Evolutionary conservation across 2,329 filamentous ascomycete species (phyloP), one percentile per base, ranked within the genome.

Genomic region (Monilinia polystroma): DNA sequence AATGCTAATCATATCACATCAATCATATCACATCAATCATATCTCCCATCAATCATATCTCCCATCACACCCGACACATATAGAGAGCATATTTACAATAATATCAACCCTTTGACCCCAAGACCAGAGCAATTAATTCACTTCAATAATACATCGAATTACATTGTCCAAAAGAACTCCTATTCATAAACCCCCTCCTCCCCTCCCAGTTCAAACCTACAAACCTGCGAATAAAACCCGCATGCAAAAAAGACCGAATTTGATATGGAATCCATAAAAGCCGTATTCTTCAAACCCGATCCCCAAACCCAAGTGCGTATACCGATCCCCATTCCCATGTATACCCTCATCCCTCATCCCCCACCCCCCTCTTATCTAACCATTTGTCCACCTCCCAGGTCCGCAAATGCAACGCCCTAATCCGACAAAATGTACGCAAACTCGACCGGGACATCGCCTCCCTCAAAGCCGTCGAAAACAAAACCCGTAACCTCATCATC

Each of bases 331-430:
- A 35, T 35, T 29, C 23, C 23, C 35, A 59, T 45, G 2, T 47
- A 14, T 16, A 18, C 7, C n/a, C 41, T n/a, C 45, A 51, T 52
- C 23, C 23, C 23, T 23, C 47, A 51, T 52, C 41, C 62, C 26
- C 14, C 41, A 8, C 52, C 58, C 67, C 54, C 56, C 47, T 47
- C 10, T 20, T 26, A 29, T 18, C 63, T n/a, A 41, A 64, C 51
- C 53, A 47, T 23, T 47, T 29, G 20, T 63, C 51, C 41, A 60
- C 51, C 26, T 20, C 51, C 64, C 74, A 99, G 94, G 90, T 95
- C 80, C 89, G 93, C 70, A 98, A 97, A 88, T 98, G 94, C 80
- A 97, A 97, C 79, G 83, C 87, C 69, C 86, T 98, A 69, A 90
- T 99, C 74, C 92, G 94, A 69, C 82, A 88, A 77, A 97, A 98